phyloP scores from a whole-genome alignment of 2,329 filamentous ascomycete species.

The Juglanconis oblonga region DNA sequence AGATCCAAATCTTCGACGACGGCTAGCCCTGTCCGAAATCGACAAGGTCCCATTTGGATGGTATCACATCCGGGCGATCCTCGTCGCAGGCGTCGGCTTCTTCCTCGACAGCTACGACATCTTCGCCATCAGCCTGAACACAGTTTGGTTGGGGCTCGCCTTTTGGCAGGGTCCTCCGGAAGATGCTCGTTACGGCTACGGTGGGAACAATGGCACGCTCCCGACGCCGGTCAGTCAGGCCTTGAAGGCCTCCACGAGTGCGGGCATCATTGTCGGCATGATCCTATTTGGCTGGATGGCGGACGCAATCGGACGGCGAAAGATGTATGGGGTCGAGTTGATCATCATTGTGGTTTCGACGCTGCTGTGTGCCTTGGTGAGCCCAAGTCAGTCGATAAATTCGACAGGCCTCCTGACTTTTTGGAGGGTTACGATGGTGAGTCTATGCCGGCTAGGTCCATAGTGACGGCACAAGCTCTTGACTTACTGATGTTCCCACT shows the following conservation, averaged over 20 bases:
- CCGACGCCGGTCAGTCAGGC: conserved; percentile 67
- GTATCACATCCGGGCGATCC: conserved; percentile 71
- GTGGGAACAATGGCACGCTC: conserved; percentile 52
- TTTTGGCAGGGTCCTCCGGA: conserved; percentile 59
- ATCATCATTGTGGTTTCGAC: conserved; percentile 71
- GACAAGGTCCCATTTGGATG: conserved; percentile 75
- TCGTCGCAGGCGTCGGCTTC: conserved; percentile 79
- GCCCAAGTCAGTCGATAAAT: conserved; percentile 58
- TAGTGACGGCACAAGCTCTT: background rate
- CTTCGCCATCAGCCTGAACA: conserved; percentile 76
- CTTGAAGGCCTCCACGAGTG: conserved; percentile 78
- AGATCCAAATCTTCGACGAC: conserved; percentile 73
- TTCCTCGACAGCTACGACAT: conserved; percentile 81
- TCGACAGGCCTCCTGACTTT: conserved; percentile 64
- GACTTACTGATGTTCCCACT: background rate
- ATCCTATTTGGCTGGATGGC: conserved; percentile 74
- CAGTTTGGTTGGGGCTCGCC: conserved; percentile 69
- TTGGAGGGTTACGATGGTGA: conserved; percentile 71
- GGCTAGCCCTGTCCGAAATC: conserved; percentile 74
- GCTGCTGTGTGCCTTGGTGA: conserved; percentile 62
- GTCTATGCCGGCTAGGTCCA: conserved; percentile 6
- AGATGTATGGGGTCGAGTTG: conserved; percentile 79
- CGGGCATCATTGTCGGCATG: conserved; percentile 76
- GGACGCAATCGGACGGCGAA: conserved; percentile 71
- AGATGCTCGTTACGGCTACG: conserved; percentile 41